Percentiles rank a stretch among this genome's conserved stretches.
Conservation (phyloP, 371 early-diverging fungal genomes). For the Circinella umbellata region DNA sequence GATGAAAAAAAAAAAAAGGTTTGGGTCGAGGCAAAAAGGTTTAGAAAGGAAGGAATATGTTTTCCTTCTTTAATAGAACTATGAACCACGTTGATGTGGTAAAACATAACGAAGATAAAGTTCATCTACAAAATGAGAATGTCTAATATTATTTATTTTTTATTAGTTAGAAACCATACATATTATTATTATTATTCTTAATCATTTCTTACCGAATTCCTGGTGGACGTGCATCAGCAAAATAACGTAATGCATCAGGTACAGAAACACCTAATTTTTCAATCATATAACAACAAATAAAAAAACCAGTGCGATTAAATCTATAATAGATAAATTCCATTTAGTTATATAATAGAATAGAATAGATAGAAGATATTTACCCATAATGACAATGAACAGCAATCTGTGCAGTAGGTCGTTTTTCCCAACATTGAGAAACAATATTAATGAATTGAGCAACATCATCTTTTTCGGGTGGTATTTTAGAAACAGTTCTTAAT, state of each 20-base stretch:
- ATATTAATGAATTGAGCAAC: slow-evolving; percentile 59
- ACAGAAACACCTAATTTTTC: slow-evolving; percentile 61
- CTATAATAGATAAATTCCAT: slow-evolving; percentile 20
- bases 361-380: slow-evolving; percentile 24
- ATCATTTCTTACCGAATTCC: slow-evolving; percentile 59
- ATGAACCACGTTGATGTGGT: slow-evolving; percentile 23
- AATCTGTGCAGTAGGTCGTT: slow-evolving; percentile 66
- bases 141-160: slow-evolving; percentile 32
- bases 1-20: too few relatives aligned
- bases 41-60: too few relatives aligned
- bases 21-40: too few relatives aligned
- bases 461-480: slow-evolving; percentile 67
- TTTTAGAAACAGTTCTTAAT: slow-evolving; percentile 68
- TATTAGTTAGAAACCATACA: not conserved
- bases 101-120: slow-evolving; percentile 64
- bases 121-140: slow-evolving; percentile 69
- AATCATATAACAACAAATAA: slow-evolving; percentile 73
- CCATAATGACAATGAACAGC: slow-evolving; percentile 83
- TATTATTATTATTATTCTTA: not conserved
- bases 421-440: slow-evolving; percentile 58
- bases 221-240: slow-evolving; percentile 68
- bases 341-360: not conserved
- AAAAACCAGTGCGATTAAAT: slow-evolving; percentile 74
- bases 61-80: too few relatives aligned
- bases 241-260: slow-evolving; percentile 60